phyloP scores from a whole-genome alignment of 331 rosid species.

The Arachis monticola region DNA sequence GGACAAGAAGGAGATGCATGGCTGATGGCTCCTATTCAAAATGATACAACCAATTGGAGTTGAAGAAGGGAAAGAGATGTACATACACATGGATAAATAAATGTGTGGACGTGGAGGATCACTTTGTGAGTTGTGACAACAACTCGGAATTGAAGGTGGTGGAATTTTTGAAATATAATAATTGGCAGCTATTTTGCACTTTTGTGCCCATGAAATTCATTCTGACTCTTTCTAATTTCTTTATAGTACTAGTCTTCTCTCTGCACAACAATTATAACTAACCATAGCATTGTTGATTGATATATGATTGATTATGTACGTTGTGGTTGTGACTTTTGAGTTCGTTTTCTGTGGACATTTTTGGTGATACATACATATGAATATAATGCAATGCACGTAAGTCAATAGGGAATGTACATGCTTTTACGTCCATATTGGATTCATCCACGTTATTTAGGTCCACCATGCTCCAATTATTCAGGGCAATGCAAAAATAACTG shows the following conservation, averaged over 20 bases:
- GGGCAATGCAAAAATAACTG: neutral
- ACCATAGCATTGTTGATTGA: too few species aligned
- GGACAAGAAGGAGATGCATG: too few species aligned
- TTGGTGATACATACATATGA: too few species aligned
- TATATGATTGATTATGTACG: neutral
- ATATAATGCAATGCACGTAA: neutral
- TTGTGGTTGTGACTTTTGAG: neutral
- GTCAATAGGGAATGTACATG: neutral
- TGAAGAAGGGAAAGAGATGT: neutral
- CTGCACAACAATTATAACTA: too few species aligned
- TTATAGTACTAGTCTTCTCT: too few species aligned
- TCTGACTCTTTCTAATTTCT: neutral
- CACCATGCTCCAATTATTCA: neutral
- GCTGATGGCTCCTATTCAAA: neutral
- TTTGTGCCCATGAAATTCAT: neutral
- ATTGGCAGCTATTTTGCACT: neutral
- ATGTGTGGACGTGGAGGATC: too few species aligned
- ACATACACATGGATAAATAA: neutral
- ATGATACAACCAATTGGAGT: neutral
- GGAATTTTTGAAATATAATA: too few species aligned
- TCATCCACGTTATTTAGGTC: neutral
- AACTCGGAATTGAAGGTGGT: too few species aligned
- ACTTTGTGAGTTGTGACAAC: too few species aligned
- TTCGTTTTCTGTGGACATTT: neutral
- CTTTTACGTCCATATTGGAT: neutral